Conservation (phyloP, 768 basidiomycete species). For the Phlebiopsis gigantea region DNA sequence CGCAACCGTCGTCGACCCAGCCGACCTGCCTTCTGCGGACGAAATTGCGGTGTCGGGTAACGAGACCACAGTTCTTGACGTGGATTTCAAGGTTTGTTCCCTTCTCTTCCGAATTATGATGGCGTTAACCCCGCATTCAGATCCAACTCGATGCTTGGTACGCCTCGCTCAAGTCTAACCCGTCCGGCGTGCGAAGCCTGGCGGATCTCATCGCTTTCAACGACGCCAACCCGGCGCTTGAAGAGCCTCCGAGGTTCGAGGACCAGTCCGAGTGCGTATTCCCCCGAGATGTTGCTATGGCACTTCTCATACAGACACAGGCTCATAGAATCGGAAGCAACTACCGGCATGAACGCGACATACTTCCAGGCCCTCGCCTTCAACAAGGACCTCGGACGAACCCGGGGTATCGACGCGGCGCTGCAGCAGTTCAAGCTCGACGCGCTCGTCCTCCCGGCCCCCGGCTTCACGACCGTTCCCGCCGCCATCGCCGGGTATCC, state of each 20-base stretch:
- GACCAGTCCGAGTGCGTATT: constrained; percentile 30
- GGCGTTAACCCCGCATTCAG: constrained; percentile 9
- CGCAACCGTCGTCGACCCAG: constrained; percentile 52
- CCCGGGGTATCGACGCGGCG: constrained; percentile 28
- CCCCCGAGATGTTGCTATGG: constrained; percentile 23
- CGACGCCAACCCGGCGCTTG: constrained; percentile 45
- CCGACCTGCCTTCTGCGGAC: constrained; percentile 51
- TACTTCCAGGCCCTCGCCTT: constrained; percentile 25
- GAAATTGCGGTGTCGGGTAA: constrained; percentile 40
- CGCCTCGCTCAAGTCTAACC: constrained; percentile 16
- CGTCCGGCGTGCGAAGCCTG: constrained; percentile 26
- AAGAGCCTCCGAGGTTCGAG: constrained; percentile 27
- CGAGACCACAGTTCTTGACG: constrained; percentile 47
- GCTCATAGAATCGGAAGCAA: constrained; percentile 24
- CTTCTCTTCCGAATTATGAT: not conserved
- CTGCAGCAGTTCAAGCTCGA: constrained; percentile 26
- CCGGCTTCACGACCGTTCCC: constrained; percentile 27
- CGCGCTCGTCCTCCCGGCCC: constrained; percentile 23
- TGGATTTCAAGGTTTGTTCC: constrained; percentile 52
- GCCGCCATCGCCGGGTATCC: constrained; percentile 62
- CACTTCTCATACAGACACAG: constrained; percentile 11
- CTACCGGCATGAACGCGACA: constrained; percentile 22
- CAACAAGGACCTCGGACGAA: constrained; percentile 24
- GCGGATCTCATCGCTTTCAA: constrained; percentile 60
- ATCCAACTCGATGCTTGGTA: constrained; percentile 23